Evolutionary conservation across 1,284 basidiomycete genomes (phyloP), one percentile per base, ranked within the genome.

Genomic region (Cutaneotrichosporon sp.): DNA sequence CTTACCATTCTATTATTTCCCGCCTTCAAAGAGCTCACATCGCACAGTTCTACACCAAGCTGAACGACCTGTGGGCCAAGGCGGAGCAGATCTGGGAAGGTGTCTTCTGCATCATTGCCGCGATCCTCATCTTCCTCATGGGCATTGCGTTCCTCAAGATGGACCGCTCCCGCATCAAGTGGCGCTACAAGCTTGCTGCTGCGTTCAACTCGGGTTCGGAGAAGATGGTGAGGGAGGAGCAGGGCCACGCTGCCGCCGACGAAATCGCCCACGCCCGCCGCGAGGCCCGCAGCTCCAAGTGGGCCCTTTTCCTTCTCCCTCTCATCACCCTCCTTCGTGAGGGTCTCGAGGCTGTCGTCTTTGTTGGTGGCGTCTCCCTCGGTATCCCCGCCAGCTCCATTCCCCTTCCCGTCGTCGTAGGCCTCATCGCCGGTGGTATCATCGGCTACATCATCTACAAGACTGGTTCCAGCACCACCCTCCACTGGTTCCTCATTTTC

Each of bases 321-420:
- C 75, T 92, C 61, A 82, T 96, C 67, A 94, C 91, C 4, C 88
- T 97, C 33, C 46, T 63, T 19, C 85, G 92, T 61, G 92, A 97
- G 78, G 92, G 91, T 66, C 79, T 96, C 61, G 92, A 97, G 74
- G 90, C 88, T 2, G 86, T 96, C 54, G 79, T 97, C 58, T 96
- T 96, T 68, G 90, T 96, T 47, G 88, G 91, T 17, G 91, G 92
- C 53, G 91, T 94, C 37, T 84, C 90, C 2, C 83, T 96, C 39
- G 85, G 85, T 33, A 81, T 88, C 66, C 78, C 82, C 3, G 91
- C 87, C 3, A 82, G 80, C 2, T 82, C 90, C 5, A 93, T 96
- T 65, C 92, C 92, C 1, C 84, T 96, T 45, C 87, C 92, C 6
- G 82, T 89, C 47, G 85, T 96, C 56, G 82, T 85, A 32, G 92